These are phyloP conservation scores for Leccinum aurantiacum DNA, from an alignment of 768 basidiomycete genomes.

Conservation along the genomic window DNA sequence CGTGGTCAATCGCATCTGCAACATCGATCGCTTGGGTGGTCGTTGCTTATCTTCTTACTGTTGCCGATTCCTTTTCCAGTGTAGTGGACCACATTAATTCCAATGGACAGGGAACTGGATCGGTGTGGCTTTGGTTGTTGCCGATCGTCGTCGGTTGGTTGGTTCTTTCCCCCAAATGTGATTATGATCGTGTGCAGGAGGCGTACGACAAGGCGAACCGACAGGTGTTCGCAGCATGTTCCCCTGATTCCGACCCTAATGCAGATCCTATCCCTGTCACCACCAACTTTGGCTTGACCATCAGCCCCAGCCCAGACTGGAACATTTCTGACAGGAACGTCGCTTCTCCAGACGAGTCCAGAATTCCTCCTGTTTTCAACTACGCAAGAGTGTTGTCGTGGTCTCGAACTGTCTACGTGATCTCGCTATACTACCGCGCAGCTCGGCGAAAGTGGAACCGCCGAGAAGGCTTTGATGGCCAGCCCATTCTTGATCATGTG, in stretches of 20 bases:
- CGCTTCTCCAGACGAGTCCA: conserved; percentile 25
- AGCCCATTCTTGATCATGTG: background rate
- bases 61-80: conserved; percentile 17
- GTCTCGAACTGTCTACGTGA: conserved; percentile 17
- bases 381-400: conserved; percentile 26
- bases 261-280: background rate
- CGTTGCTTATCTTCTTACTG: conserved; percentile 37
- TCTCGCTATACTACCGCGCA: conserved; percentile 18
- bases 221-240: background rate
- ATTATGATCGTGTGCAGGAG: conserved; percentile 30
- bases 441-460: conserved; percentile 11
- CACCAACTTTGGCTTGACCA: conserved; percentile 17
- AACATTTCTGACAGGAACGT: background rate
- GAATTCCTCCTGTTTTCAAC: conserved; percentile 27
- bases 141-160: conserved; percentile 43
- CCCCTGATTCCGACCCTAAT: background rate
- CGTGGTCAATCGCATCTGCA: conserved; percentile 41
- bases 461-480: conserved; percentile 5
- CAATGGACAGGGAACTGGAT: conserved; percentile 40
- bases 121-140: conserved; percentile 45
- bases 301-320: conserved; percentile 11
- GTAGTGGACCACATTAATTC: conserved; percentile 25
- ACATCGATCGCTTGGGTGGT: conserved; percentile 45
- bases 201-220: conserved; percentile 19
- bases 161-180: conserved; percentile 41